Conservation (phyloP, 176 grass and related monocot genomes). For the Juncus effusus region DNA sequence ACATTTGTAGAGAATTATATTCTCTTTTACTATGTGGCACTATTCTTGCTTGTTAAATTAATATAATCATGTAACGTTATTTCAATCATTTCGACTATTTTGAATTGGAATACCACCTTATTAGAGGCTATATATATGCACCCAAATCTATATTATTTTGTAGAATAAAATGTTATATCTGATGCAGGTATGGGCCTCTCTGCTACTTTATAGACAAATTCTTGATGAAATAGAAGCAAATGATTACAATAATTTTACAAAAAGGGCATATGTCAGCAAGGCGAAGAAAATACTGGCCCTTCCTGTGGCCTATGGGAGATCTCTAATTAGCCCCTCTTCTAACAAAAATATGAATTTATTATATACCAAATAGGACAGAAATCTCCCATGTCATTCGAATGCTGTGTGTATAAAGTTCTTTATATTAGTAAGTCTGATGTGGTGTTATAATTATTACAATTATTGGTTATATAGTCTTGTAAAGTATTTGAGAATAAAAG, state of each 20-base stretch:
- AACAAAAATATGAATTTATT: constrained; percentile 7
- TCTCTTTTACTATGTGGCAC: no score
- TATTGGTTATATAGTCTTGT: constrained; percentile 16
- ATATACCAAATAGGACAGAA: background rate
- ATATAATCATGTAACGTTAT: no score
- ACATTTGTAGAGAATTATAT: no score
- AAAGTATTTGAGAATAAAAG: constrained; percentile 20
- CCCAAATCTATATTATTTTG: background rate
- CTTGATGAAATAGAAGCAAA: constrained; percentile 96
- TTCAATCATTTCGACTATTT: no score
- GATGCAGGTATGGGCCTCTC: constrained; percentile 92
- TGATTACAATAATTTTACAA: constrained; percentile 84
- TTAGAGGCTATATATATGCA: no score
- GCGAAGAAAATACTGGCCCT: constrained; percentile 77
- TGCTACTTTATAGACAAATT: constrained; percentile 78
- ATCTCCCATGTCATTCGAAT: background rate
- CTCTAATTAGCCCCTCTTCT: constrained; percentile 49
- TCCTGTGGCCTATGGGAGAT: constrained; percentile 70
- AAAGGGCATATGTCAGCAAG: constrained; percentile 79
- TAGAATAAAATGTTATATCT: background rate
- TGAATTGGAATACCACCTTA: no score
- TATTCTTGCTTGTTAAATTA: no score
- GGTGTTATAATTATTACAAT: constrained; percentile 7
- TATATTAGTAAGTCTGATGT: background rate
- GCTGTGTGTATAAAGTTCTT: constrained; percentile 8